Base-by-base conservation (phyloP, 306 rosid species). In the Cucurbita argyrosperma region DNA sequence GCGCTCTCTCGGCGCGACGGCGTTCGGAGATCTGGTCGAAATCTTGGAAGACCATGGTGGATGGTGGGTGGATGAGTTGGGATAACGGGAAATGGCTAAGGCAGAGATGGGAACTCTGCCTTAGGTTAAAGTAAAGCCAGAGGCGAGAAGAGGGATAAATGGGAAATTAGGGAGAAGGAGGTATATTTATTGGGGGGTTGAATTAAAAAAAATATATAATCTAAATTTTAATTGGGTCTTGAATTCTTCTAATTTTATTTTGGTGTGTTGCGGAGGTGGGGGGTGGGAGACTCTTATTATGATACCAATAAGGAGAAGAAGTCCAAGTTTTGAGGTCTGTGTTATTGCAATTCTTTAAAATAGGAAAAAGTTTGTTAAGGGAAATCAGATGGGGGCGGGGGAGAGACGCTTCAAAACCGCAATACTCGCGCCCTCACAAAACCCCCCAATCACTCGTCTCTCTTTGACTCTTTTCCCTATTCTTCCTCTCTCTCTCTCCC, bases 51-150 rank as follows among this genome's bases (percentile, higher is more conserved):
- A 84, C 99, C 97, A 91, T 90, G 51, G 1, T 26, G 37, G 35
- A 12, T 23, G 30, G 18, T 47, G 52, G 50, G 8, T 58, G 39
- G 45, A 35, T 60, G 45, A 60, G 37, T 64, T 49, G 3, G 49
- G 39, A n/a, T 16, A 18, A 40, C 10, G 38, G 16, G 18, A n/a
- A 54, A 67, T 19, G 50, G 67, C 92, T 80, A 89, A 91, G 99
- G 97, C 96, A 91, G 97, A 94, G 95, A 30, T 30, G 35, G 47
- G 14, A 10, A 1, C 90, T 87, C 99, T 88, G 96, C 99, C 97
- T 87, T 85, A 84, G 90, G 66, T 61, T 21, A 47, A 26, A 26
- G 40, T 42, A 70, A 79, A 58, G 62, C 81, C 80, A 72, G 35
- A 77, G 63, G 67, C 50, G 15, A 70, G 64, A 66, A 57, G 4